These are phyloP conservation scores for Cornus suecica DNA, from an alignment of 148 eudicot genomes.

Conservation along the genomic window DNA sequence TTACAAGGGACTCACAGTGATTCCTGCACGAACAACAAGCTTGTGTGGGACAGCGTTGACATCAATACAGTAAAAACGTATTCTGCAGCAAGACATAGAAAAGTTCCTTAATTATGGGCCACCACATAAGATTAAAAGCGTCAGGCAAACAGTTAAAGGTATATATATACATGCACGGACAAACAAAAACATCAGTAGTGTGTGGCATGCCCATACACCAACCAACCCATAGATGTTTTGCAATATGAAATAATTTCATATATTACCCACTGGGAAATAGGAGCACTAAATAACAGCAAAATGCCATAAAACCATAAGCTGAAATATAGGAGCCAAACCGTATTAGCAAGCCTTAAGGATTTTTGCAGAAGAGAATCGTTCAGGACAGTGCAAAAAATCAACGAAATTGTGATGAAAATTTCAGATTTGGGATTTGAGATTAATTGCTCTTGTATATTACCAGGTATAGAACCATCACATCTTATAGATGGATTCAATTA, in stretches of 20 bases:
- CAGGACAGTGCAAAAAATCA: neutral
- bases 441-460: neutral
- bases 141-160: neutral
- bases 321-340: too few species aligned
- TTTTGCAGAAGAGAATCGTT: neutral
- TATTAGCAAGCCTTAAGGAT: neutral
- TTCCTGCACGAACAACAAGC: conserved; percentile 55
- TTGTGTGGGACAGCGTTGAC: conserved; percentile 62
- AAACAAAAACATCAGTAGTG: neutral
- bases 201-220: neutral
- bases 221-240: neutral
- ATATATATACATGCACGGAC: neutral
- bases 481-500: neutral
- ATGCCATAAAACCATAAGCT: too few species aligned
- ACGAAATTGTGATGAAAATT: neutral
- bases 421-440: neutral
- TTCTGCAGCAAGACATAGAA: conserved; percentile 27
- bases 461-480: neutral
- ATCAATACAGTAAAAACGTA: conserved; percentile 48
- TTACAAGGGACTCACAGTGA: conserved; percentile 40
- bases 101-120: neutral
- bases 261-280: neutral
- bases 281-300: neutral
- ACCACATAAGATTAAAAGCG: neutral
- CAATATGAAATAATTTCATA: neutral